Percentiles rank a stretch among this genome's conserved stretches.
Evolutionary conservation across 352 stramenopile genomes (phyloP).

Genomic region (Phytophthora boehmeriae): DNA sequence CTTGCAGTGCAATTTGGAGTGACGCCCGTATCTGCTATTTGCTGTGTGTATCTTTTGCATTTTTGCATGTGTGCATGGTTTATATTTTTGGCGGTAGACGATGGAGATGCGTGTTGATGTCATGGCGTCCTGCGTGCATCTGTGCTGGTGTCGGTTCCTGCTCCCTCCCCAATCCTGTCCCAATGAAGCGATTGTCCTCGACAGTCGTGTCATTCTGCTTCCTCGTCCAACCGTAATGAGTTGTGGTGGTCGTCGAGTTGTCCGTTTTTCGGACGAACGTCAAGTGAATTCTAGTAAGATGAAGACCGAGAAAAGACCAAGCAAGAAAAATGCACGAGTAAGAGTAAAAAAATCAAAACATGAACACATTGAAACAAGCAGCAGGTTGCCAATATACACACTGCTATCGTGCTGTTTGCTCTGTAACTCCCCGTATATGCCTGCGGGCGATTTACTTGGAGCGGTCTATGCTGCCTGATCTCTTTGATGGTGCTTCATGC

Average conservation of each 20-base stretch:
- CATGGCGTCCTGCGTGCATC: constrained; percentile 21
- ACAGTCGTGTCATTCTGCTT: constrained; percentile 26
- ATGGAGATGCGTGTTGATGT: constrained; percentile 42
- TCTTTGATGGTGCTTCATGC: constrained; percentile 20
- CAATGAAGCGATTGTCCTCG: constrained; percentile 1
- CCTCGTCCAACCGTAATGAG: constrained; percentile 22
- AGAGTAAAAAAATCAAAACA: constrained; percentile 30
- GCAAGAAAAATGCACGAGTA: constrained; percentile 28
- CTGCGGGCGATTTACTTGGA: not conserved
- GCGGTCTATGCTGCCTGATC: constrained; percentile 26
- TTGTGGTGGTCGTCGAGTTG: constrained; percentile 27
- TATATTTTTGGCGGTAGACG: constrained; percentile 34
- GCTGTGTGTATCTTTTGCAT: constrained; percentile 26
- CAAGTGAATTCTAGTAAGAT: constrained; percentile 13
- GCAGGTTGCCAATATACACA: constrained; percentile 13
- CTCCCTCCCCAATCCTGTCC: constrained; percentile 10
- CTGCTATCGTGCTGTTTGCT: not conserved
- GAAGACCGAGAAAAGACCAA: constrained; percentile 17
- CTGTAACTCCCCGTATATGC: constrained; percentile 8
- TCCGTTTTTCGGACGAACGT: constrained; percentile 5
- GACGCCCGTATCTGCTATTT: constrained; percentile 19
- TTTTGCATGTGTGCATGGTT: too few species aligned
- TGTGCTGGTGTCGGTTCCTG: constrained; percentile 14
- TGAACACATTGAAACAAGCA: constrained; percentile 25
- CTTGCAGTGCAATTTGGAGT: constrained; percentile 14